Base-by-base conservation (phyloP, 192 early-diverging fungal genomes). In the Coemansia sp. region DNA sequence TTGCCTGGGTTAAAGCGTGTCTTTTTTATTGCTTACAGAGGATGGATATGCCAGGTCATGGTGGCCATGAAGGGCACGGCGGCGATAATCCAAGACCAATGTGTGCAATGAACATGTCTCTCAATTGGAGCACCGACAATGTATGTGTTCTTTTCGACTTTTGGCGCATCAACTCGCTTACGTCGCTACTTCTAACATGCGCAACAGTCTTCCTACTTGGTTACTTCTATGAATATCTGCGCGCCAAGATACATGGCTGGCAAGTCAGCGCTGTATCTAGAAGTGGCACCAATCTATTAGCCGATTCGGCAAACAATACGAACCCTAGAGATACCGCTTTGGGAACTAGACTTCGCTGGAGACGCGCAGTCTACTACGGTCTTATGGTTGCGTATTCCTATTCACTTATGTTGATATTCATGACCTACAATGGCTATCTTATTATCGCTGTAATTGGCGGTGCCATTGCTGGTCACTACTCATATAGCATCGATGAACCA, bases 371-470 rank as follows among this genome's bases (percentile, higher is more conserved):
- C 6, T 70, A 89, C 41, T 91, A 93, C 64, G 87, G 87, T 48
- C 67, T 87, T 10, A 78, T 89, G 64, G 88, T 91, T 12, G 86
- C 81, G 50, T 86, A 91, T 45, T 90, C 89, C 47, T 90, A 90
- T 71, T 88, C 89, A 23, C 63, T 92, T 1, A 93, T 93, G 92
- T 85, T 93, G 9, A 86, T 93, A 38, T 93, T 93, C 65, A 93
- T 93, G 92, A 93, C 92, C 1, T 93, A 93, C 73, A 93, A 93
- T 61, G 89, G 88, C 41, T 93, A 81, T 77, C 78, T 93, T 12
- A 91, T 93, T 72, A 72, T 89, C 9, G 78, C 86, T 32, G 87
- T 87, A 0, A 84, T 90, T 19, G 71, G 88, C 37, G 92, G 92
- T 23, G 87, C 92, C 26, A 85, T 85, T n/a, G 56, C 87, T 42